A percentile compares a stretch with the other conserved stretches of the same genome.
Conservation (phyloP, 495 filamentous ascomycete species). For the Talaromyces ruber region DNA sequence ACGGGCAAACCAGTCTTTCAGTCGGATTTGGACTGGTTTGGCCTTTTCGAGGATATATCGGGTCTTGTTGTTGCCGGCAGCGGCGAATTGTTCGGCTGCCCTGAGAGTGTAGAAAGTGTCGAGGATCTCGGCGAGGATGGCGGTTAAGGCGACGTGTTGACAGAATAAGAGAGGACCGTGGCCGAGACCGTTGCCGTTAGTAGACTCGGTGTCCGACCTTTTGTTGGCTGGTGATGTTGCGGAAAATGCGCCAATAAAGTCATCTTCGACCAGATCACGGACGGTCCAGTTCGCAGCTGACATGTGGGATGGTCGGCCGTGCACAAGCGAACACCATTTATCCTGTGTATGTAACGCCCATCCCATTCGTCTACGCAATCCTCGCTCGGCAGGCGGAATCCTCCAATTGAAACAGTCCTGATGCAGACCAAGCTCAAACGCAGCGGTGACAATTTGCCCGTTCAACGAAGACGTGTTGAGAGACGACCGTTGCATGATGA, state of each 20-base stretch:
- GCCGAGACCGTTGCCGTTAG: slow-evolving; percentile 28
- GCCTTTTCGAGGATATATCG: slow-evolving; percentile 50
- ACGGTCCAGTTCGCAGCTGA: slow-evolving; percentile 49
- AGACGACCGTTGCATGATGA: slow-evolving; percentile 82
- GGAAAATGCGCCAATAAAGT: slow-evolving; percentile 34
- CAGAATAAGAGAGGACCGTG: slow-evolving; percentile 45
- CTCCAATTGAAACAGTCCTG: slow-evolving; percentile 49
- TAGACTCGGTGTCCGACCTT: slow-evolving; percentile 15
- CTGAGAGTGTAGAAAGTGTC: slow-evolving; percentile 52
- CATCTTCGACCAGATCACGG: slow-evolving; percentile 42
- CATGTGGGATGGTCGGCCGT: slow-evolving; percentile 49
- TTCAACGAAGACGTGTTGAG: slow-evolving; percentile 81
- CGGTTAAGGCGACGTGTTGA: slow-evolving; percentile 50
- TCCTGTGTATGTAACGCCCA: slow-evolving; percentile 56
- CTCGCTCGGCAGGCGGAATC: slow-evolving; percentile 44
- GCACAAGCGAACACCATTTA: slow-evolving; percentile 49
- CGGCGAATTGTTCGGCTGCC: slow-evolving; percentile 43
- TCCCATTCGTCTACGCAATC: slow-evolving; percentile 48
- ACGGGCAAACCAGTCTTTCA: slow-evolving; percentile 50
- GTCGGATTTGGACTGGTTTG: slow-evolving; percentile 50
- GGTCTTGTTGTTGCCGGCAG: slow-evolving; percentile 39
- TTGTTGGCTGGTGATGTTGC: slow-evolving; percentile 6
- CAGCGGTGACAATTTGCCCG: slow-evolving; percentile 57
- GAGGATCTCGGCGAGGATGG: slow-evolving; percentile 52
- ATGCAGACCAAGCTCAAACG: slow-evolving; percentile 48